phyloP scores from a whole-genome alignment of 2,329 filamentous ascomycete species.

The Exserohilum turcica region DNA sequence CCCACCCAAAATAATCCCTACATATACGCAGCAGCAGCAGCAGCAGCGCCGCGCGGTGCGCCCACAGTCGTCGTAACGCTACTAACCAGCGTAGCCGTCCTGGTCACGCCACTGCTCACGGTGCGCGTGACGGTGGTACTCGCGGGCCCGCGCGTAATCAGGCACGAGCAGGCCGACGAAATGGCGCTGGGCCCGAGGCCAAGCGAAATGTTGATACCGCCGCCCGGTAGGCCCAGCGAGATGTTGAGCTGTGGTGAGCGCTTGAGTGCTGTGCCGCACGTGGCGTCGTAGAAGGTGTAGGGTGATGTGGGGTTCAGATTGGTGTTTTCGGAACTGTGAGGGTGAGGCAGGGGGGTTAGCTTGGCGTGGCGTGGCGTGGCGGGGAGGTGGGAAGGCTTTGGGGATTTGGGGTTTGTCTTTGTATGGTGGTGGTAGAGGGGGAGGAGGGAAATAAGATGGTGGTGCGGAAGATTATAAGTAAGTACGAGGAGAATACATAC shows the following conservation, averaged over 20 bases:
- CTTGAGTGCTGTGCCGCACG: conserved; percentile 38
- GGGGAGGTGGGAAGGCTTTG: no score
- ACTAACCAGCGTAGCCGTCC: conserved; percentile 7
- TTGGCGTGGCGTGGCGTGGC: no score
- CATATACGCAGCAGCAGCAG: not conserved
- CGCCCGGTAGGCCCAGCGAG: conserved; percentile 8
- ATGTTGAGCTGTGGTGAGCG: conserved; percentile 26
- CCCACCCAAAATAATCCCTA: no score
- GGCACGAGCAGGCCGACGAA: conserved; percentile 39
- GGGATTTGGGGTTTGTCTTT: no score
- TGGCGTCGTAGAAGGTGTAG: conserved; percentile 41
- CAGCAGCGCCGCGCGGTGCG: no score
- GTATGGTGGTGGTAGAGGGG: no score
- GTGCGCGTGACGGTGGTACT: conserved; percentile 34
- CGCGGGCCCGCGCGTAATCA: conserved; percentile 35
- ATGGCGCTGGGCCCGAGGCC: conserved; percentile 25
- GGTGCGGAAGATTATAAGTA: no score
- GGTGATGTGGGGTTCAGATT: conserved; percentile 43
- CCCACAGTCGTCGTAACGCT: conserved; percentile 10
- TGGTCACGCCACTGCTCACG: conserved; percentile 23
- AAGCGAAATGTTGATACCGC: conserved; percentile 33
- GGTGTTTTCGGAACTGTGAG: conserved; percentile 33
- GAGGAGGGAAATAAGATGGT: no score
- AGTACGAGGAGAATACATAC: conserved; percentile 28
- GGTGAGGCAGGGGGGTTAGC: not conserved